Percentiles rank a stretch among this genome's conserved stretches.
Conservation (phyloP, 352 stramenopile genomes). For the Thalassiosira livingstoniorum region DNA sequence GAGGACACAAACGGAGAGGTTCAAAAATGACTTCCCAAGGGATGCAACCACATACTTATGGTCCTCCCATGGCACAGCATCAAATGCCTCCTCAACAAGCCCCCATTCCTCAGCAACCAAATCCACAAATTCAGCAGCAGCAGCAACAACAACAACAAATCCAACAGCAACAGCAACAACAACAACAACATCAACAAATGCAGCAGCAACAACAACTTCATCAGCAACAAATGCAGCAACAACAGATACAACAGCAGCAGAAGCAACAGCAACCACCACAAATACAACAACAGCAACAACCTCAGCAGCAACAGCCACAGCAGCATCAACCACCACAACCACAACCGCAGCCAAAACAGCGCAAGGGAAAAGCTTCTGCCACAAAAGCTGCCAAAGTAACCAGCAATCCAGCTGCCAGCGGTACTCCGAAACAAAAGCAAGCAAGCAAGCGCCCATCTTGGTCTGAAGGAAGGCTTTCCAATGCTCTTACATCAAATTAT, state of each 20-base stretch:
- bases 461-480: slow-evolving; percentile 45
- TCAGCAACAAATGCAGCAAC: slow-evolving; percentile 10
- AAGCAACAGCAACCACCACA: background rate
- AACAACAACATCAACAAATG: background rate
- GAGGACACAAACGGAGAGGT: background rate
- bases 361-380: background rate
- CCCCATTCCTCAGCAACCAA: background rate
- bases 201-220: slow-evolving; percentile 6
- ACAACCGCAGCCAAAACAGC: slow-evolving; percentile 7
- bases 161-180: slow-evolving; percentile 14
- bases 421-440: slow-evolving; percentile 1
- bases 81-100: background rate
- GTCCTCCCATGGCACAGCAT: background rate
- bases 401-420: background rate
- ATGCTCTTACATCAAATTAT: background rate
- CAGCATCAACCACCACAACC: background rate
- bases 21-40: background rate
- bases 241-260: slow-evolving; percentile 1
- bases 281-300: slow-evolving; percentile 7
- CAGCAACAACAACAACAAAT: slow-evolving; percentile 13
- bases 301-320: background rate
- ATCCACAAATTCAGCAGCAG: background rate
- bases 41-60: background rate
- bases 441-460: slow-evolving; percentile 36
- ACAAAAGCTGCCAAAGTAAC: background rate